Base-by-base conservation (phyloP, 371 early-diverging fungal species). In the Actinomortierella wolfii region DNA sequence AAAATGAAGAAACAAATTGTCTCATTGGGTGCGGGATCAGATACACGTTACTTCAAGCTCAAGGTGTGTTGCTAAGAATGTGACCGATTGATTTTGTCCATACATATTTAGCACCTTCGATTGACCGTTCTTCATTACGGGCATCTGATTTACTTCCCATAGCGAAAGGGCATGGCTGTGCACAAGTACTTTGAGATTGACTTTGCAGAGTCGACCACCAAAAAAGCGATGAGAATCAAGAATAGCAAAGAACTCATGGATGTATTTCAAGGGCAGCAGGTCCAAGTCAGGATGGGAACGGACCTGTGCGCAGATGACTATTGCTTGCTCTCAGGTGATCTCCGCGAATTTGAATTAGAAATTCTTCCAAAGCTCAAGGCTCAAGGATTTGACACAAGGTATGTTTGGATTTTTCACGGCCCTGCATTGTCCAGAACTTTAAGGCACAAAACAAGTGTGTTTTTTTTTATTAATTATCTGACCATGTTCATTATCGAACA, bases 1-100 rank as follows among this genome's bases (percentile, higher is more conserved):
- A 46, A 62, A 1, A 9, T 61, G 21, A 76, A 71, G 47, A 84
- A 82, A 48, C 97, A 97, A 67, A 87, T 97, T 49, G 89, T 97
- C 0, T 84, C 88, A 0, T 74, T 97, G 9, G 98, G 98, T 17
- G 93, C 95, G 1, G 98, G 98, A 1, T 91, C 87, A 51, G 98
- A 97, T 67, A 95, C 98, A 0, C 83, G 95, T n/a, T 96, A 89
- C 56, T 95, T 96, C 68, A 64, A 85, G 23, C 78, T 92, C 50
- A 88, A 90, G 78, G 89, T 85, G 60, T 56, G 61, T 17, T 18
- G 42, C 39, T 25, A 9, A 24, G n/a, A 43, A 20, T 34, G 3
- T 26, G 39, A 40, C 34, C 18, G n/a, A 24, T 44, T 29, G 40
- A 42, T 59, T 20, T 21, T 43, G 41, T 57, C 57, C 57, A 13